Evolutionary conservation across 257 asterid genomes (phyloP), one percentile per base, ranked within the genome.

Genomic region (Thymus quinquecostatus): DNA sequence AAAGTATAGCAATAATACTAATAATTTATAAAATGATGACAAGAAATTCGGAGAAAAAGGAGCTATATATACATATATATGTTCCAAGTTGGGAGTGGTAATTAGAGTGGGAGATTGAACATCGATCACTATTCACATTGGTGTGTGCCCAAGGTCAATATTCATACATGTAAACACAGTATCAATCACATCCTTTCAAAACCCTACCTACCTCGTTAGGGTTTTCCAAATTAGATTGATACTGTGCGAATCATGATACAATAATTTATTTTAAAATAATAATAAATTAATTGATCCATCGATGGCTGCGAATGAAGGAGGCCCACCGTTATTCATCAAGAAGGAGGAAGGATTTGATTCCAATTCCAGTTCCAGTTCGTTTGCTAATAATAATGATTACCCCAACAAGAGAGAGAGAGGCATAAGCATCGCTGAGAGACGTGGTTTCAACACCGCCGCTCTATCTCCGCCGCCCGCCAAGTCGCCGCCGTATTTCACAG

Each of bases 401-500:
- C 8, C 29, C 6, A 5, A 58, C 12, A 6, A 8, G 28, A 10
- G 2, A 10, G 36, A 57, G 10, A 60, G 44, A 12, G 71, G 72
- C 45, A 55, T 64, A 13, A 86, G 89, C 73, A 80, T 91, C 71
- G 96, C 90, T 0, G 87, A 88, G 54, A 75, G 96, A 77, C 83
- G 92, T 64, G 92, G 91, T 63, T 88, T 91, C 30, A 14, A 53
- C 58, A 1, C 9, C 32, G 62, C 36, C 10, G 41, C 60, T 10
- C 28, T 29, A 2, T 41, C 56, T 3, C 72, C 63, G 30, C 64
- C 27, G 2, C 41, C 10, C 12, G 8, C 41, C 41, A 38, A 38
- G 41, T 38, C 44, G 32, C 72, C 87, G 4, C 76, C 87, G 11
- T 76, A 21, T 75, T 79, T 91, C 72, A 89, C 92, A 1, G 77